A percentile compares a stretch with the other conserved stretches of the same genome.
Evolutionary conservation across 2,329 filamentous ascomycete species (phyloP).

Genomic region (Pseudocercospora ulei): DNA sequence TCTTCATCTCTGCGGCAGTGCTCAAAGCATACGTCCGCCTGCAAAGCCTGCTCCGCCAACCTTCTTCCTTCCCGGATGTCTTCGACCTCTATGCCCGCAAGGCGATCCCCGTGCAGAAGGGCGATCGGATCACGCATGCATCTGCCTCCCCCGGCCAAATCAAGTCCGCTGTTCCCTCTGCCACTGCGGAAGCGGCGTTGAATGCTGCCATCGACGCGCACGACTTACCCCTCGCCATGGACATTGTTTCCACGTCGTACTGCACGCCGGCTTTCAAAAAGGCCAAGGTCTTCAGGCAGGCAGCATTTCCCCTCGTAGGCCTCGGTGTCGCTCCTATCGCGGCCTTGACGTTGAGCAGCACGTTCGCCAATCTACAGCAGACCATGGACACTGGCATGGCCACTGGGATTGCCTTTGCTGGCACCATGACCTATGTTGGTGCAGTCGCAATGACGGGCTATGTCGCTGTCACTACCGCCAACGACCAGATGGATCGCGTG

Average conservation of each 20-base stretch:
- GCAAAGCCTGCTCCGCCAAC: conserved; percentile 61
- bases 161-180: conserved; percentile 57
- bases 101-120: conserved; percentile 52
- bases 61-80: conserved; percentile 67
- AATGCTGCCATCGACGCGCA: conserved; percentile 68
- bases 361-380: conserved; percentile 56
- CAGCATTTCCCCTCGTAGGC: conserved; percentile 50
- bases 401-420: conserved; percentile 67
- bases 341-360: conserved; percentile 60
- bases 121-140: conserved; percentile 46
- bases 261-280: conserved; percentile 56
- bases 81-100: conserved; percentile 79
- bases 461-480: conserved; percentile 73
- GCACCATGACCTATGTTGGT: conserved; percentile 71
- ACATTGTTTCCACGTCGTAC: conserved; percentile 62
- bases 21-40: conserved; percentile 66
- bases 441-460: conserved; percentile 74
- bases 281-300: conserved; percentile 57
- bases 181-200: conserved; percentile 63
- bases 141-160: conserved; percentile 55
- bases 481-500: conserved; percentile 91
- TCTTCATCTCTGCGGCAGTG: conserved; percentile 67
- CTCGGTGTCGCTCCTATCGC: conserved; percentile 54
- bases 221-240: conserved; percentile 67
- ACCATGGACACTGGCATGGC: conserved; percentile 68